phyloP scores from a whole-genome alignment of 768 basidiomycete species.

The Exidia glandulosa region DNA sequence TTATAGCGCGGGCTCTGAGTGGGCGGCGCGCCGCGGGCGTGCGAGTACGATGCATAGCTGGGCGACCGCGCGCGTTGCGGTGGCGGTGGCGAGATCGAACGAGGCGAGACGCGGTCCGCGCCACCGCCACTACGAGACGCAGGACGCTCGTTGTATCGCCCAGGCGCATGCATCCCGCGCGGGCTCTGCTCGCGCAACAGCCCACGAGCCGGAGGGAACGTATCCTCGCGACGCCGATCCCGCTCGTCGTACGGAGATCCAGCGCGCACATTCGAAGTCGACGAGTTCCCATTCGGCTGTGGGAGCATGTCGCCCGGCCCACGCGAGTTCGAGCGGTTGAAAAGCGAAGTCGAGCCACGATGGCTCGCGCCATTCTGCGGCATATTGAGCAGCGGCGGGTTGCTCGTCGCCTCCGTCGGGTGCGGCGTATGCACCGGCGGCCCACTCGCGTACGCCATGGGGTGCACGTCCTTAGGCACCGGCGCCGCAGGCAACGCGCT shows the following conservation, averaged over 20 bases:
- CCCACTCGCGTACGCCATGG: slow-evolving; percentile 73
- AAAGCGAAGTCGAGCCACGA: background rate
- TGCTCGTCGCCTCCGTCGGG: background rate
- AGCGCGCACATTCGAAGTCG: background rate
- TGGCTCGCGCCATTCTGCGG: background rate
- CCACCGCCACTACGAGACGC: background rate
- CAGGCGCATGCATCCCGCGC: background rate
- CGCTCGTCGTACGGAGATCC: background rate
- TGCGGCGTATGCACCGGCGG: slow-evolving; percentile 33
- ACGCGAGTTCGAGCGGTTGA: background rate
- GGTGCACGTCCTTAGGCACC: slow-evolving; percentile 90
- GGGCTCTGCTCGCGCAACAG: background rate
- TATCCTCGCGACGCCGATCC: background rate
- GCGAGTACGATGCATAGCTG: background rate
- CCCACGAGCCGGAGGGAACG: background rate
- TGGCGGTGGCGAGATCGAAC: background rate
- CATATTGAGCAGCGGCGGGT: background rate
- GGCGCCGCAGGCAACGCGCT: slow-evolving; percentile 73
- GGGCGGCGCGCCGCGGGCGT: background rate
- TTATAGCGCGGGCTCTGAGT: background rate
- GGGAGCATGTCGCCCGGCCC: background rate
- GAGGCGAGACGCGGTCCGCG: background rate
- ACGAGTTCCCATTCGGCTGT: background rate
- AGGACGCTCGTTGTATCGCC: background rate
- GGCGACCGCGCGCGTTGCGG: background rate